Conservation (phyloP, 345 rosid genomes). For the Dipteronia dyeriana region DNA sequence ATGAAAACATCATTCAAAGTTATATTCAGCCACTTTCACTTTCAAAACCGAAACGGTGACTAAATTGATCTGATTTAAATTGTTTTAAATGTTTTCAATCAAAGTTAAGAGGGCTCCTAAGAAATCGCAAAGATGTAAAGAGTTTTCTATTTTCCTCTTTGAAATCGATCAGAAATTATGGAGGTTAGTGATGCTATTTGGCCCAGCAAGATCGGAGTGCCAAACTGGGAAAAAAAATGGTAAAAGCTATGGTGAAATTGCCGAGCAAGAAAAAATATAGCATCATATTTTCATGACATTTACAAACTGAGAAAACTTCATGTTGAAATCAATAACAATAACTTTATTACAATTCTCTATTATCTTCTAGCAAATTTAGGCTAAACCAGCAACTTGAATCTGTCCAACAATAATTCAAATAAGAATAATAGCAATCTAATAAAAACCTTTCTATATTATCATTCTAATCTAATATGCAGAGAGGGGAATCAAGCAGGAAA, state of each 20-base stretch:
- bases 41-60: not conserved
- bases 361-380: not conserved
- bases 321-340: not conserved
- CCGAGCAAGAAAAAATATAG: not conserved
- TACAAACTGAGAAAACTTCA: not conserved
- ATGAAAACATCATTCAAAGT: not conserved
- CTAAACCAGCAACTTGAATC: not conserved
- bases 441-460: not conserved
- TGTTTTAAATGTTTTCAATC: not conserved
- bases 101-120: not conserved
- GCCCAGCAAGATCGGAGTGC: not conserved
- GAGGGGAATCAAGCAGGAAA: not conserved
- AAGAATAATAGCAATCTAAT: not conserved
- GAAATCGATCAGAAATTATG: not conserved
- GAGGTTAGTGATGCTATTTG: not conserved
- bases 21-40: slow-evolving; percentile 2
- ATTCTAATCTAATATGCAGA: not conserved
- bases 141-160: not conserved
- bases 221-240: not conserved
- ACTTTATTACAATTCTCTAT: not conserved
- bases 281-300: not conserved
- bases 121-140: not conserved
- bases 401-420: not conserved
- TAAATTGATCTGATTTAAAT: not conserved
- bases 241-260: not conserved